These are phyloP conservation scores for Flueggea neowawraea DNA, from an alignment of 441 rosid species.

Conservation along the genomic window DNA sequence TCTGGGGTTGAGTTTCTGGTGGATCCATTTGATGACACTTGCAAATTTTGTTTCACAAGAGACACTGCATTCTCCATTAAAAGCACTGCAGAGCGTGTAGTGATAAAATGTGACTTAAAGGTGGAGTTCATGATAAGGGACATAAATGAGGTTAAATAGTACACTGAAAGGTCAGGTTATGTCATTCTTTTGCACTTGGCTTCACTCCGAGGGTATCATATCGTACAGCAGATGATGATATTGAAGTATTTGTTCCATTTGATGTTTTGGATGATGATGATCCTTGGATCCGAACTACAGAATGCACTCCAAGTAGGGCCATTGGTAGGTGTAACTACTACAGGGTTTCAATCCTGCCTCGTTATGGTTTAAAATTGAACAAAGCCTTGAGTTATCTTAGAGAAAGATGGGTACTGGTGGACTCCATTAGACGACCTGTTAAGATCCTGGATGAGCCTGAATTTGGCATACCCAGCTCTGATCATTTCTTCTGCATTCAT, in stretches of 20 bases:
- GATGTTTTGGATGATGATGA: constrained; percentile 95
- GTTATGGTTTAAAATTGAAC: constrained; percentile 54
- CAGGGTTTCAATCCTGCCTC: constrained; percentile 58
- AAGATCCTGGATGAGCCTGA: constrained; percentile 52
- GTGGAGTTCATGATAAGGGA: constrained; percentile 83
- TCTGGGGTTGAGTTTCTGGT: constrained; percentile 66
- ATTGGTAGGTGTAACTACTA: constrained; percentile 74
- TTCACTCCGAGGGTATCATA: constrained; percentile 78
- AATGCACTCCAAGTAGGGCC: constrained; percentile 73
- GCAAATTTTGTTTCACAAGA: constrained; percentile 71
- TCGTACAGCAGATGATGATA: constrained; percentile 85
- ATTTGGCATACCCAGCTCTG: constrained; percentile 49
- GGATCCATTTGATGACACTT: constrained; percentile 80
- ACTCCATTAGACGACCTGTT: constrained; percentile 30
- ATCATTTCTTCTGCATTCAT: constrained; percentile 62
- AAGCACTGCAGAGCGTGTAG: constrained; percentile 38
- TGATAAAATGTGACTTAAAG: constrained; percentile 82
- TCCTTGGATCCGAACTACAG: constrained; percentile 96
- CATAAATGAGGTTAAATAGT: constrained; percentile 51
- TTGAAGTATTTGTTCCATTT: constrained; percentile 42
- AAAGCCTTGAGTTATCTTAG: constrained; percentile 50
- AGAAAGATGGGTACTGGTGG: constrained; percentile 54
- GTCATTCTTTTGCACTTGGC: constrained; percentile 70
- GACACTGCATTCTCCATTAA: constrained; percentile 70
- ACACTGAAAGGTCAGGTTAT: constrained; percentile 26